Percentiles rank a stretch among this genome's conserved stretches.
These are phyloP conservation scores for Eimeria brunetti DNA, from an alignment of 169 alveolate species.

Conservation along the genomic window DNA sequence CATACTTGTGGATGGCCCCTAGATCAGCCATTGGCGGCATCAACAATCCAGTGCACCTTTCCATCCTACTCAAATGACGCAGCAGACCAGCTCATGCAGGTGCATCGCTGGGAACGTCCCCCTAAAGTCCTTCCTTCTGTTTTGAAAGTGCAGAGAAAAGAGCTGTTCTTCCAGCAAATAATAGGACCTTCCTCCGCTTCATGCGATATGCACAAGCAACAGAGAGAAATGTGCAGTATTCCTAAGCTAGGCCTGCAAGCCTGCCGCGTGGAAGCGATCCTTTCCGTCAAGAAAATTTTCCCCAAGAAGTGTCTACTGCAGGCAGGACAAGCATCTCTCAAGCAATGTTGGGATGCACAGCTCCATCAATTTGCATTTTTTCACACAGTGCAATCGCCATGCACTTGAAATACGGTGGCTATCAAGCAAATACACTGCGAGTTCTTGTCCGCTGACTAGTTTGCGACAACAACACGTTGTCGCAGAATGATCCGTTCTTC, in stretches of 20 bases:
- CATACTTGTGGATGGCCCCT: no score
- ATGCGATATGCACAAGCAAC: background rate
- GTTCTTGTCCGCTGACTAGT: background rate
- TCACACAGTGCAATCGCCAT: background rate
- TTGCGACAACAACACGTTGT: no score
- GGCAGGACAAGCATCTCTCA: background rate
- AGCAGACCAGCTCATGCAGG: background rate
- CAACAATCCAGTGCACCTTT: no score
- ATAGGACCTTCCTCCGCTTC: background rate
- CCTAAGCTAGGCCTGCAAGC: background rate
- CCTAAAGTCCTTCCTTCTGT: background rate
- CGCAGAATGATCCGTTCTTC: background rate
- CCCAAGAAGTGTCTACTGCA: background rate
- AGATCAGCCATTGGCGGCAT: no score
- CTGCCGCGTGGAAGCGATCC: background rate
- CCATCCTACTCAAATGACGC: no score
- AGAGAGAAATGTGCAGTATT: background rate
- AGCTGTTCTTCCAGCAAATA: background rate
- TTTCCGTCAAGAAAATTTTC: background rate
- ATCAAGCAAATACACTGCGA: background rate
- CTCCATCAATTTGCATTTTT: background rate
- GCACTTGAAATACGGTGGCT: background rate
- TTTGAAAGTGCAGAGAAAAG: background rate
- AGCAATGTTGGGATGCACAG: background rate
- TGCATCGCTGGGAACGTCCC: background rate